phyloP scores from a whole-genome alignment of 495 filamentous ascomycete species.

The Trichoderma reesei region DNA sequence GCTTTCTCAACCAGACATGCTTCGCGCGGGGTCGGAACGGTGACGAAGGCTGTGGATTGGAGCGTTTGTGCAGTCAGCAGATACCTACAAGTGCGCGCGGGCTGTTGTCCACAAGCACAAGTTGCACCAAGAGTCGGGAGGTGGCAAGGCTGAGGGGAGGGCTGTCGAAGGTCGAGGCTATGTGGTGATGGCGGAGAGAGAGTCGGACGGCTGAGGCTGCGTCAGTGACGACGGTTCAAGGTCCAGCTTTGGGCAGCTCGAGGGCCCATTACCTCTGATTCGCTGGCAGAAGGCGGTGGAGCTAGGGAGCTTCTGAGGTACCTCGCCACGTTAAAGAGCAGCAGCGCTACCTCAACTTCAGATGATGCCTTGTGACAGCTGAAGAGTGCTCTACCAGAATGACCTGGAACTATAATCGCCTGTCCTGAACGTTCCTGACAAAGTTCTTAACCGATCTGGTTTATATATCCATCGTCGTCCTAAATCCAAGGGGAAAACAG shows the following conservation, averaged over 20 bases:
- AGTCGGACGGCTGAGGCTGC: background rate
- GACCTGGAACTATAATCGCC: too few species aligned
- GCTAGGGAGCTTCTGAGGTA: background rate
- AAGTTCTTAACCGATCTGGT: too few species aligned
- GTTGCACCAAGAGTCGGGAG: background rate
- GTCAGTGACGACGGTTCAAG: background rate
- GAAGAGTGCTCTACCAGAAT: too few species aligned
- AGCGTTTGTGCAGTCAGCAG: too few species aligned
- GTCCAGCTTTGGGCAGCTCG: slow-evolving; percentile 1
- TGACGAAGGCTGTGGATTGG: background rate
- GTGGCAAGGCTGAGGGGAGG: background rate
- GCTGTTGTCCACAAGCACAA: too few species aligned
- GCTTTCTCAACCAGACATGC: slow-evolving; percentile 3
- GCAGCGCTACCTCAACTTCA: too few species aligned
- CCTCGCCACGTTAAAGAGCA: too few species aligned
- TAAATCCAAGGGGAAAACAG: too few species aligned
- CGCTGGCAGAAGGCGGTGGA: background rate
- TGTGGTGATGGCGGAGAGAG: background rate
- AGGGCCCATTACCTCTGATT: background rate
- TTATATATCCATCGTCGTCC: too few species aligned
- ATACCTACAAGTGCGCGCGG: too few species aligned
- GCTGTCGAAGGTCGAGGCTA: background rate
- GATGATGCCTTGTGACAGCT: background rate
- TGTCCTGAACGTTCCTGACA: too few species aligned
- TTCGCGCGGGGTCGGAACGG: slow-evolving; percentile 1